Evolutionary conservation across 1,284 basidiomycete species (phyloP).

Genomic region (Rhodofomes roseus): DNA sequence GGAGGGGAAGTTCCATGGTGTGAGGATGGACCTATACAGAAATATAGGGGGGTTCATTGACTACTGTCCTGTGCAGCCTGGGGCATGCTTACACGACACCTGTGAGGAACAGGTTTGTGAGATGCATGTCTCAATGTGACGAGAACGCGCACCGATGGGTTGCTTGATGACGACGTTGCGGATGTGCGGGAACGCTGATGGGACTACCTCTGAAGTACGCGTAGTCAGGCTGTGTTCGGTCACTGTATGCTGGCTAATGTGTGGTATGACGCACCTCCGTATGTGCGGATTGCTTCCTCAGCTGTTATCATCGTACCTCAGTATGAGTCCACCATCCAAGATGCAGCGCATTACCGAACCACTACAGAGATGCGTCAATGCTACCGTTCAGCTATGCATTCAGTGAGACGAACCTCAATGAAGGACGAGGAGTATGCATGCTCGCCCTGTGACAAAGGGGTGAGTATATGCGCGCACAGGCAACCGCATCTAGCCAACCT

Average conservation of each 20-base stretch:
- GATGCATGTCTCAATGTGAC: neutral
- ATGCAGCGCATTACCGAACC: constrained; percentile 56
- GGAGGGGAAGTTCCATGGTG: constrained; percentile 92
- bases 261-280: constrained; percentile 54
- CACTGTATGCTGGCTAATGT: neutral
- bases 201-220: constrained; percentile 67
- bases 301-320: constrained; percentile 43
- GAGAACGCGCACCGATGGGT: constrained; percentile 68
- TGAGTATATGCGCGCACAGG: neutral
- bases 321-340: neutral
- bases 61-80: neutral
- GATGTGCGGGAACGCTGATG: constrained; percentile 66
- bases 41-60: neutral
- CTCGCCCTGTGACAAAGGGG: constrained; percentile 55
- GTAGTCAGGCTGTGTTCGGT: neutral
- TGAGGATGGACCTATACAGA: constrained; percentile 68
- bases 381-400: neutral
- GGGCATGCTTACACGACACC: constrained; percentile 53
- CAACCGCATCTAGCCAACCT: constrained; percentile 38
- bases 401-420: constrained; percentile 58
- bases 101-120: constrained; percentile 16
- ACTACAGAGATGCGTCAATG: constrained; percentile 36
- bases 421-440: constrained; percentile 81
- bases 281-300: constrained; percentile 83
- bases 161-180: constrained; percentile 95